Percentiles rank a stretch among this genome's conserved stretches.
phyloP scores from a whole-genome alignment of 208 protist species.

The Porcisia hertigi region DNA sequence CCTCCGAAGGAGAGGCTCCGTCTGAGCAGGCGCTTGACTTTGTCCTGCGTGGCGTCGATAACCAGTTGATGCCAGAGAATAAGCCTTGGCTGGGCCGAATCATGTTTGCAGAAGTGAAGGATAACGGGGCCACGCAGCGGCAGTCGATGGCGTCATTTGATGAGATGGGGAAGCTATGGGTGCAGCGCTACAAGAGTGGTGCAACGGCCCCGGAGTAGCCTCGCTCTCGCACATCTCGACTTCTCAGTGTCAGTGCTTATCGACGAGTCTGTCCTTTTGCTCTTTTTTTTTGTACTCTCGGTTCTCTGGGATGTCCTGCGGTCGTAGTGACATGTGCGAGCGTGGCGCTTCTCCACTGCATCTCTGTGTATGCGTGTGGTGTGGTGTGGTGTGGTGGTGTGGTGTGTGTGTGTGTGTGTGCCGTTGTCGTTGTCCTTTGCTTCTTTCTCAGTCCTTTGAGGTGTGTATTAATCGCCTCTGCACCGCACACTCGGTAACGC shows the following conservation, averaged over 20 bases:
- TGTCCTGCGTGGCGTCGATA: slow-evolving; percentile 78
- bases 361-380: background rate
- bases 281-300: background rate
- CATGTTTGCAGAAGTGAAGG: slow-evolving; percentile 83
- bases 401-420: background rate
- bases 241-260: slow-evolving; percentile 1
- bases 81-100: slow-evolving; percentile 90
- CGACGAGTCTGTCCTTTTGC: background rate
- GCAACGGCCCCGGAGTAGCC: slow-evolving; percentile 5
- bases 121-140: slow-evolving; percentile 43
- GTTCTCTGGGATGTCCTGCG: background rate
- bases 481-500: background rate
- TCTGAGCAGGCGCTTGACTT: slow-evolving; percentile 90
- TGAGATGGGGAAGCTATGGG: slow-evolving; percentile 69
- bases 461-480: background rate
- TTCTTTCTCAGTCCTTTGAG: background rate
- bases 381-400: too few relatives aligned
- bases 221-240: background rate
- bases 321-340: background rate
- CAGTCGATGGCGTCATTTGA: slow-evolving; percentile 58
- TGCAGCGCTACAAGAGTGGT: slow-evolving; percentile 69
- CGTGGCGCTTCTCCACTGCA: background rate
- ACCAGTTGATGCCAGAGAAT: slow-evolving; percentile 87
- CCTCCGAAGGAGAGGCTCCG: slow-evolving; percentile 27
- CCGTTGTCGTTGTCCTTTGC: background rate